Evolutionary conservation across 805 yeast genomes (phyloP).

Genomic region (Blastobotrys robertii): DNA sequence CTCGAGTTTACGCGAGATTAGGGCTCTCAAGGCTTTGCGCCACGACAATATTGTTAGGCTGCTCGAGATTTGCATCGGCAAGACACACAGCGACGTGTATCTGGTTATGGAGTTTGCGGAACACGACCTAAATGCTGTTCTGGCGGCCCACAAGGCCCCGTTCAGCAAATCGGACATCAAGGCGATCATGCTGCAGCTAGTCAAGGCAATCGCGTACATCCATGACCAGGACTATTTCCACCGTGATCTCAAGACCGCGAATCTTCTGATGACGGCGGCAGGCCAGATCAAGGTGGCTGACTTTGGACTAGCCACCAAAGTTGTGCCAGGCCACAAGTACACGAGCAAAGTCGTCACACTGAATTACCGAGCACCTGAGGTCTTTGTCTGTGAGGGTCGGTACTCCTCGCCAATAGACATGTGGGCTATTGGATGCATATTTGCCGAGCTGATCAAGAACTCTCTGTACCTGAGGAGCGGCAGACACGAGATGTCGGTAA

Average conservation of each 20-base stretch:
- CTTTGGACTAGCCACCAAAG: constrained; percentile 47
- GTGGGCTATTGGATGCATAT: constrained; percentile 55
- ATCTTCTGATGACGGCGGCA: constrained; percentile 17
- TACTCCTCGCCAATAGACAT: constrained; percentile 33
- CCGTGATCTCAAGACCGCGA: constrained; percentile 24
- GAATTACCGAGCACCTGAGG: constrained; percentile 34
- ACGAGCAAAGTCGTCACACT: constrained; percentile 36
- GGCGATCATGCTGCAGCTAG: constrained; percentile 21
- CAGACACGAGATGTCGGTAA: constrained; percentile 36
- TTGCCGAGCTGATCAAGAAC: constrained; percentile 36
- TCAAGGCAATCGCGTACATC: constrained; percentile 18
- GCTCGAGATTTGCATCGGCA: constrained; percentile 41
- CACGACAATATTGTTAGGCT: constrained; percentile 47
- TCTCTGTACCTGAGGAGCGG: constrained; percentile 38
- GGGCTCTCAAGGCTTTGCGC: constrained; percentile 40
- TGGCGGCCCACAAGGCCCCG: constrained; percentile 20
- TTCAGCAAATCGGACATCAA: constrained; percentile 24
- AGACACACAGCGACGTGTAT: constrained; percentile 12
- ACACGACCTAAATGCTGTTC: constrained; percentile 21
- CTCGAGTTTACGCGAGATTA: constrained; percentile 56
- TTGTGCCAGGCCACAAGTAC: constrained; percentile 14
- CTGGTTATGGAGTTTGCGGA: constrained; percentile 26
- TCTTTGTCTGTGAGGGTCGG: constrained; percentile 36
- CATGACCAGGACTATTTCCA: constrained; percentile 21
- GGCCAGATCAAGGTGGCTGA: constrained; percentile 22